These are phyloP conservation scores for Cercospora brassicicola DNA, from an alignment of 2,329 filamentous ascomycete species.

Conservation along the genomic window DNA sequence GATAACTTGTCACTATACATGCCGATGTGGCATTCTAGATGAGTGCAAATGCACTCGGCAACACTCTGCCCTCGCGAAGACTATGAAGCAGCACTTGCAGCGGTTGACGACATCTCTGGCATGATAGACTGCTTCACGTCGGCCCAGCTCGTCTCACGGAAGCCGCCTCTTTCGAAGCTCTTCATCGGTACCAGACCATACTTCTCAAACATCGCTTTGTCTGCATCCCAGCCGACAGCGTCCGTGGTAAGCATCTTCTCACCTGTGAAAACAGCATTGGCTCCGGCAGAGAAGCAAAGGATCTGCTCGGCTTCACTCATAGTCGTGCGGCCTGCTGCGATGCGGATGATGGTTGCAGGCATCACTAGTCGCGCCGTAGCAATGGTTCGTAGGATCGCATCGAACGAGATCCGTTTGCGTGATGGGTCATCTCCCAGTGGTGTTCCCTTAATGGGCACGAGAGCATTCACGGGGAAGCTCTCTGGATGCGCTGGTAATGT, in stretches of 20 bases:
- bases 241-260: slow-evolving; percentile 95
- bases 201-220: slow-evolving; percentile 75
- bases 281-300: slow-evolving; percentile 84
- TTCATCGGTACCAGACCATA: slow-evolving; percentile 82
- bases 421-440: slow-evolving; percentile 66
- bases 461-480: slow-evolving; percentile 86
- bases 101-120: not conserved
- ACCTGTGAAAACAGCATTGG: slow-evolving; percentile 91
- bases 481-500: slow-evolving; percentile 81
- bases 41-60: not conserved
- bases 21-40: not conserved
- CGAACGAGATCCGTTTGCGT: slow-evolving; percentile 68
- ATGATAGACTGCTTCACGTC: slow-evolving; percentile 26
- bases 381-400: slow-evolving; percentile 76
- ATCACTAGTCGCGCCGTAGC: slow-evolving; percentile 81
- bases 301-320: slow-evolving; percentile 88
- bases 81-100: not conserved
- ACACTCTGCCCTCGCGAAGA: not conserved
- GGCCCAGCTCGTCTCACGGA: slow-evolving; percentile 35
- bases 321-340: slow-evolving; percentile 79
- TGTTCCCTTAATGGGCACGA: slow-evolving; percentile 88
- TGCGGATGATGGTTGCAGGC: slow-evolving; percentile 80
- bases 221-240: slow-evolving; percentile 88
- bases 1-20: slow-evolving; percentile 2
- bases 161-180: slow-evolving; percentile 40